Base-by-base conservation (phyloP, 805 yeast genomes). In the Kuraishia piskuri region DNA sequence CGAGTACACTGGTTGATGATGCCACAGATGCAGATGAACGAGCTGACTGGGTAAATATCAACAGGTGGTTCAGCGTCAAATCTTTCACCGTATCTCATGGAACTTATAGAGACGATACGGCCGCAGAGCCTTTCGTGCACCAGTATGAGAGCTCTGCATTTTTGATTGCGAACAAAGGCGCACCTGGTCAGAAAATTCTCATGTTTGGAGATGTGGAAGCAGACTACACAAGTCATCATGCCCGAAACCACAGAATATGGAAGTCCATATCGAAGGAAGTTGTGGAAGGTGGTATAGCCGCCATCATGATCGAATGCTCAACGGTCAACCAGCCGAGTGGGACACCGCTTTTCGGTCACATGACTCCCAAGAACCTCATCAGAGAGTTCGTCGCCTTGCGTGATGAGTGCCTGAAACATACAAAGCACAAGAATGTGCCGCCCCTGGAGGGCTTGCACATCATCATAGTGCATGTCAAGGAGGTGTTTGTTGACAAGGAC, bases 181-280 rank as follows among this genome's bases (percentile, higher is more conserved):
- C n/a, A 2, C 7, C 51, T 8, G 72, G 77, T 48, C 60, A 50
- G 2, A 69, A 72, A 22, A 50, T 90, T 2, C 65, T 90, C 8
- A 65, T 86, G 2, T 89, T 90, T 74, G 97, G 97, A 1, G 97
- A 90, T 63, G 79, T 88, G 37, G 96, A 90, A 63, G 76, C 86
- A 50, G 96, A 88, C 63, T 45, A 61, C 4, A 63, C 72, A 1
- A 78, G 87, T 9, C 59, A 66, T 7, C 55, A 65, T 24, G 59
- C 70, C 23, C 61, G 63, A 31, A 77, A 80, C 56, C 51, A 55
- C 8, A 51, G 55, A 1, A 75, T 88, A 2, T 89, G 96, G 96
- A 52, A 63, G 2, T 58, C 65, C 20, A 70, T 88, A 2, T 78
- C 85, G 0, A 74, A 76, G 0, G 59, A 71, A 25, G 71, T 86